Percentiles rank a stretch among this genome's conserved stretches.
These are phyloP conservation scores for Malus hybrid DNA, from an alignment of 331 rosid species.

Conservation along the genomic window DNA sequence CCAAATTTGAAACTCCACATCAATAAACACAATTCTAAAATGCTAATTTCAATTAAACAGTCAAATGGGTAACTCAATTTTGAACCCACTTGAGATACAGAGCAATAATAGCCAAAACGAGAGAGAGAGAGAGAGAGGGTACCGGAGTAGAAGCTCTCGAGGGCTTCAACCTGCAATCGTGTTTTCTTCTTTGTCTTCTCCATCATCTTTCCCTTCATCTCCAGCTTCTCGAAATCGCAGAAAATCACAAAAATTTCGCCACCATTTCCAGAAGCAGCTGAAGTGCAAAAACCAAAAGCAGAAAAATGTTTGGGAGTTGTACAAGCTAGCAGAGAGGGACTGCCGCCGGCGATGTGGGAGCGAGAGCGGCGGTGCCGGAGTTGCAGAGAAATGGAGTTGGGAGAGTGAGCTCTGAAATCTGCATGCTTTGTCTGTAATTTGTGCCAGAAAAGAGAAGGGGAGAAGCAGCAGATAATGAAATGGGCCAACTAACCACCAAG, in stretches of 20 bases:
- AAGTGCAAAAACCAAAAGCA: background rate
- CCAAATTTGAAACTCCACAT: background rate
- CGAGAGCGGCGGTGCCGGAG: background rate
- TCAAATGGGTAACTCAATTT: background rate
- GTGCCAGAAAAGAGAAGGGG: background rate
- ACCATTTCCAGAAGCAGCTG: background rate
- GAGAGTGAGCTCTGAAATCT: slow-evolving; percentile 8
- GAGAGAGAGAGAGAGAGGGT: background rate
- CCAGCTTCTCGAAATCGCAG: background rate
- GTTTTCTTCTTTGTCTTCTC: slow-evolving; percentile 29
- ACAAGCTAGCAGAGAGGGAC: background rate
- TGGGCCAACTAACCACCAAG: background rate
- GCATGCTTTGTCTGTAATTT: slow-evolving; percentile 9
- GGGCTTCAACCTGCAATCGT: slow-evolving; percentile 28
- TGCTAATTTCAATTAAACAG: background rate
- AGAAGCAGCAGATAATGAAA: background rate
- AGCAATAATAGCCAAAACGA: background rate
- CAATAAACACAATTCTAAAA: background rate
- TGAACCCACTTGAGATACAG: background rate
- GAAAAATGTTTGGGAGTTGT: background rate
- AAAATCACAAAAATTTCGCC: background rate
- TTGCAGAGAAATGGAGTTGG: background rate
- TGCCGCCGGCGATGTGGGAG: background rate
- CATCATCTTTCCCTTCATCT: slow-evolving; percentile 3
- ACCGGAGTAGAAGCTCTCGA: slow-evolving; percentile 39